These are phyloP conservation scores for Leptodermis oblonga DNA, from an alignment of 257 asterid species.

Conservation along the genomic window DNA sequence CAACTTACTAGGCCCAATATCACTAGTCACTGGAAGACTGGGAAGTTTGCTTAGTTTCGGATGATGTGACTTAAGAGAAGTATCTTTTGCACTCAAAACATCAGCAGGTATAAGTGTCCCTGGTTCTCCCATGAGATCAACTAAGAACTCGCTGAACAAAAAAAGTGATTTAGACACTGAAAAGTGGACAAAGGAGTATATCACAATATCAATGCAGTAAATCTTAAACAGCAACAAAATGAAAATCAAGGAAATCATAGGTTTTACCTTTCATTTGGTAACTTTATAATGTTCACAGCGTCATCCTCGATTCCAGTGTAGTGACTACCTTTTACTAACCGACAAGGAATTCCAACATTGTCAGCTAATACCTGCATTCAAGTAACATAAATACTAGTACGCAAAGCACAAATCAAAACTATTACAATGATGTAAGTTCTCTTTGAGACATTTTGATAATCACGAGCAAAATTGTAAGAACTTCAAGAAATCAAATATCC, in stretches of 20 bases:
- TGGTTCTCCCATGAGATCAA: conserved; percentile 99
- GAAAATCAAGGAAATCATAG: conserved; percentile 6
- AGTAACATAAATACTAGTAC: conserved; percentile 10
- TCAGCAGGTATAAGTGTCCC: conserved; percentile 97
- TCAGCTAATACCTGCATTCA: conserved; percentile 86
- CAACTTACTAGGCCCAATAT: conserved; percentile 26
- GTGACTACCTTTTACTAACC: conserved; percentile 86
- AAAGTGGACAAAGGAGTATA: conserved; percentile 15
- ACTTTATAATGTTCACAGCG: conserved; percentile 82
- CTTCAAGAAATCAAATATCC: not conserved
- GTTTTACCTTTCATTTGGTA: conserved; percentile 74
- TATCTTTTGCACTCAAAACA: conserved; percentile 62
- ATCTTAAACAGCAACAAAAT: conserved; percentile 4
- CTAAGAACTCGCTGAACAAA: conserved; percentile 82
- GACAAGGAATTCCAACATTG: conserved; percentile 87
- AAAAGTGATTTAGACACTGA: conserved; percentile 34
- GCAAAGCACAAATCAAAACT: conserved; percentile 1
- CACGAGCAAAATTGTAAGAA: not conserved
- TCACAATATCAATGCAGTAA: conserved; percentile 17
- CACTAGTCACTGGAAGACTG: conserved; percentile 32
- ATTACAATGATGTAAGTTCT: conserved; percentile 1
- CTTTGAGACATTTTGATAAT: not conserved
- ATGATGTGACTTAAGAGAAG: conserved; percentile 47
- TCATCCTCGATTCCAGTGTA: conserved; percentile 95
- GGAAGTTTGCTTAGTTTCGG: conserved; percentile 52